Conservation (phyloP, 192 early-diverging fungal species). For the Coemansia aciculifera region DNA sequence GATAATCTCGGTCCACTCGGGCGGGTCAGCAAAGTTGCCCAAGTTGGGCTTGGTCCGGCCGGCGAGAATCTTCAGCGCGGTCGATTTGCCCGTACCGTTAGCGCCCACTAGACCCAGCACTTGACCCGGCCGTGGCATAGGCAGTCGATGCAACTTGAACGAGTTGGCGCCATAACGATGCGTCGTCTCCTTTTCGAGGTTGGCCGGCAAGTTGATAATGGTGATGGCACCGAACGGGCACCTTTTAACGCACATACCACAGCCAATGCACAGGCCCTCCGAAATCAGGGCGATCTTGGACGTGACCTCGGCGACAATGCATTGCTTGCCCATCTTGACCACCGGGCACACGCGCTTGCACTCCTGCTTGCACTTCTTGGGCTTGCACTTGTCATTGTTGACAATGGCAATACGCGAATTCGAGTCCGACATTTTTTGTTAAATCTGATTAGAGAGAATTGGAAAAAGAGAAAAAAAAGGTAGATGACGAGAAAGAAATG, state of each 20-base stretch:
- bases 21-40: conserved; percentile 78
- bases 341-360: conserved; percentile 97
- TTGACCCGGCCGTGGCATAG: conserved; percentile 93
- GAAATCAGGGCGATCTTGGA: conserved; percentile 92
- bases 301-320: conserved; percentile 86
- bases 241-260: conserved; percentile 96
- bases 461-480: conserved; percentile 5
- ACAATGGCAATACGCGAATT: conserved; percentile 95
- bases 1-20: conserved; percentile 96
- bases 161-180: conserved; percentile 96
- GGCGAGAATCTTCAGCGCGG: conserved; percentile 91
- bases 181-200: conserved; percentile 90
- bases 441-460: not conserved
- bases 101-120: conserved; percentile 96
- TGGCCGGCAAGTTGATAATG: conserved; percentile 97
- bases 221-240: conserved; percentile 97
- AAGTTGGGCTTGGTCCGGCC: conserved; percentile 96
- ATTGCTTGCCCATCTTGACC: conserved; percentile 94
- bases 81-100: conserved; percentile 95
- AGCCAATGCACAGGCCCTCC: conserved; percentile 96
- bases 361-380: conserved; percentile 98
- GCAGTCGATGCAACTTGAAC: conserved; percentile 97
- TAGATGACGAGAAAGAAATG: conserved; percentile 4
- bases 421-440: conserved; percentile 72
- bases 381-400: conserved; percentile 93